Evolutionary conservation across 2,329 filamentous ascomycete genomes (phyloP).

Genomic region (Diaporthe sp.): DNA sequence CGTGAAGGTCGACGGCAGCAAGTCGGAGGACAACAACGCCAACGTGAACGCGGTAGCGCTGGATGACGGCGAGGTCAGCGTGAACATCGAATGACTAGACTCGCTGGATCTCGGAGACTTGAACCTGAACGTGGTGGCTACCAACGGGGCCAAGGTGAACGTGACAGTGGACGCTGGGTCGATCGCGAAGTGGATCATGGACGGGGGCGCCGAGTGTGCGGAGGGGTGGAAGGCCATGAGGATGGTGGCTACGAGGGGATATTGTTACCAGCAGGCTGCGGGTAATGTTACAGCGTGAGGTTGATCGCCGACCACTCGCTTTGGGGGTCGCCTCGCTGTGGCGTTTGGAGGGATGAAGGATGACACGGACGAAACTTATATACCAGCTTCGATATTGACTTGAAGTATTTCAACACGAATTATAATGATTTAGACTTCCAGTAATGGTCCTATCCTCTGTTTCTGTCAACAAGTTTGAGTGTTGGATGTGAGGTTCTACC

Average conservation of each 20-base stretch:
- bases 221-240: conserved; percentile 23
- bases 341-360: not conserved
- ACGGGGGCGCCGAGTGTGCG: not conserved
- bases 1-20: conserved; percentile 15
- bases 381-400: not conserved
- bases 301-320: not conserved
- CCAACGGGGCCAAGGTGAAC: conserved; percentile 17
- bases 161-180: conserved; percentile 14
- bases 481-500: too few species aligned
- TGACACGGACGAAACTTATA: not conserved
- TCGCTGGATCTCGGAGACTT: conserved; percentile 16
- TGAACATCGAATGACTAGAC: conserved; percentile 22
- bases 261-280: conserved; percentile 14
- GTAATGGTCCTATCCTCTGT: not conserved
- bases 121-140: conserved; percentile 15
- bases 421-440: not conserved
- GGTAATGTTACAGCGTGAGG: conserved; percentile 6
- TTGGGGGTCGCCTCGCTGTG: not conserved
- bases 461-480: not conserved
- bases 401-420: not conserved
- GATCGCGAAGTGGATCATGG: conserved; percentile 11
- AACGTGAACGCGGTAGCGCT: conserved; percentile 16
- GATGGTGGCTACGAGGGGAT: not conserved
- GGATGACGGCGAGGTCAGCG: conserved; percentile 12
- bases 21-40: conserved; percentile 20